A percentile compares a stretch with the other conserved stretches of the same genome.
These are phyloP conservation scores for Globisporangium cederbergense DNA, from an alignment of 352 stramenopile genomes.

Conservation along the genomic window DNA sequence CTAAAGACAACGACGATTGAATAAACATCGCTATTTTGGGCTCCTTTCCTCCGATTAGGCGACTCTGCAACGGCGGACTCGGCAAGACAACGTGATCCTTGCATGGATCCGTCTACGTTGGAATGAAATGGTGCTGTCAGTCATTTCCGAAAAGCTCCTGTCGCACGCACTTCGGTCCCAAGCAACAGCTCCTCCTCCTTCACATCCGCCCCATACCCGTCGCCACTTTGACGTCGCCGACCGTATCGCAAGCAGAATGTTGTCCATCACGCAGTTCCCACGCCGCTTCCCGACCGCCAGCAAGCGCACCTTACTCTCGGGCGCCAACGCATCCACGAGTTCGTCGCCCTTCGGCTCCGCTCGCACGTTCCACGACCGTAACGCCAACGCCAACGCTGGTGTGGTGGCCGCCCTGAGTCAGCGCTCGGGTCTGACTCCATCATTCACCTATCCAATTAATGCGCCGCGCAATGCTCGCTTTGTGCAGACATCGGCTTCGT, in stretches of 20 bases:
- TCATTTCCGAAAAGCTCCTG: constrained; percentile 13
- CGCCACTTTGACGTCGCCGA: constrained; percentile 7
- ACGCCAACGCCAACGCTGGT: neutral
- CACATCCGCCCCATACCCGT: neutral
- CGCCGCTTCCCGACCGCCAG: constrained; percentile 72
- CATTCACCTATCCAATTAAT: constrained; percentile 1
- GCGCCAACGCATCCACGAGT: neutral
- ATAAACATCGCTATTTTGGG: neutral
- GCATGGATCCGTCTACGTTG: neutral
- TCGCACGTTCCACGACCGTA: constrained; percentile 15
- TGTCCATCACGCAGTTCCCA: constrained; percentile 79
- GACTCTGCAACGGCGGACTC: neutral
- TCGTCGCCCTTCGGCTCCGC: constrained; percentile 3
- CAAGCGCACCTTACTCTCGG: constrained; percentile 46
- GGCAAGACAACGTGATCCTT: neutral
- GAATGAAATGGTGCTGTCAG: neutral
- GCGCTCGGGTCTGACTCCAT: neutral
- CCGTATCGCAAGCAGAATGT: constrained; percentile 29
- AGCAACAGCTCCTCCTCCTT: neutral
- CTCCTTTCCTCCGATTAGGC: too few species aligned
- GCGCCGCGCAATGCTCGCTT: constrained; percentile 10
- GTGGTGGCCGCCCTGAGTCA: constrained; percentile 16
- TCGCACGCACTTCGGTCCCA: neutral
- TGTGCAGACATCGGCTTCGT: constrained; percentile 12
- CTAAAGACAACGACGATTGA: neutral